Percentiles rank a stretch among this genome's conserved stretches.
These are phyloP conservation scores for Phaeotremella fagi DNA, from an alignment of 768 basidiomycete species.

Conservation along the genomic window DNA sequence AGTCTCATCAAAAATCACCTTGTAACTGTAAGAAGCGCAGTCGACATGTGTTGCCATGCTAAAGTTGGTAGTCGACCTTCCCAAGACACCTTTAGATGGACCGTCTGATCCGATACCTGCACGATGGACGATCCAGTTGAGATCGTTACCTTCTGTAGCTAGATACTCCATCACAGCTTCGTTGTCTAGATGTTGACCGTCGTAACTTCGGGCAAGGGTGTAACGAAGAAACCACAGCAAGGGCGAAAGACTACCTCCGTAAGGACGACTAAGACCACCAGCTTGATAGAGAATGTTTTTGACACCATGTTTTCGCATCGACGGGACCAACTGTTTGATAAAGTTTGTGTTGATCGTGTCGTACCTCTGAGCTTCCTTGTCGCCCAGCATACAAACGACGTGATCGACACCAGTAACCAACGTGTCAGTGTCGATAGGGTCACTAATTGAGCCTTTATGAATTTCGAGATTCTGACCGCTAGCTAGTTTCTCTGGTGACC, in stretches of 20 bases:
- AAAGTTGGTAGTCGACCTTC: constrained; percentile 3
- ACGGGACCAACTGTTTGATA: constrained; percentile 17
- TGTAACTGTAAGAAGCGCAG: constrained; percentile 19
- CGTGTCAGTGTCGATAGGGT: constrained; percentile 13
- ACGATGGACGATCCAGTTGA: constrained; percentile 23
- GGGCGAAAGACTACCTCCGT: constrained; percentile 7
- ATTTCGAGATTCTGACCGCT: constrained; percentile 1
- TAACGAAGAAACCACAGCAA: constrained; percentile 14
- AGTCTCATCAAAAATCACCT: constrained; percentile 5
- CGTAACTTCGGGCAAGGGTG: constrained; percentile 12
- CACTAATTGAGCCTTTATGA: constrained; percentile 14
- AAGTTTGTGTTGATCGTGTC: constrained; percentile 9
- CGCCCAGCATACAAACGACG: constrained; percentile 19
- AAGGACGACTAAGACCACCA: constrained; percentile 16
- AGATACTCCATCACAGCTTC: constrained; percentile 28
- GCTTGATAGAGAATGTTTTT: constrained; percentile 21
- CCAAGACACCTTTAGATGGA: constrained; percentile 12
- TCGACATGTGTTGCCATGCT: constrained; percentile 14
- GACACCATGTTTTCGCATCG: constrained; percentile 18
- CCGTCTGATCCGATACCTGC: constrained; percentile 23
- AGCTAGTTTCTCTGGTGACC: constrained; percentile 16
- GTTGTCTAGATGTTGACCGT: constrained; percentile 24
- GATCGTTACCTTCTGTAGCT: constrained; percentile 16
- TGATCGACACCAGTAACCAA: constrained; percentile 15
- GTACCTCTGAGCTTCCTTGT: constrained; percentile 5